These are phyloP conservation scores for Cytospora piceae DNA, from an alignment of 2,329 filamentous ascomycete genomes.

Conservation along the genomic window DNA sequence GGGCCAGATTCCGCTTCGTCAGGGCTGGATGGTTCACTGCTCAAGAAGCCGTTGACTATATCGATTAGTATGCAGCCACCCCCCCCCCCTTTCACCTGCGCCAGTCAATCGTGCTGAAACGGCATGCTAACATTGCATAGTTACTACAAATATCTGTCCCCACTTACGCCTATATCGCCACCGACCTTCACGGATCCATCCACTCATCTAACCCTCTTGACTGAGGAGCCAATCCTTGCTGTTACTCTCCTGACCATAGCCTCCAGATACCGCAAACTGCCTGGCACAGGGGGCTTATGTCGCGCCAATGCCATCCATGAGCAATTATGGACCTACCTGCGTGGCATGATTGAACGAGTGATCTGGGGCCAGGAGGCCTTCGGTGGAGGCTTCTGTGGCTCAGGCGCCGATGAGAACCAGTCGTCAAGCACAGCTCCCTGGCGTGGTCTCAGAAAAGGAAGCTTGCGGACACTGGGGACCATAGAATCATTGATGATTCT, in stretches of 20 bases:
- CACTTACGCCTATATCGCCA: conserved; percentile 90
- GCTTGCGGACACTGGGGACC: conserved; percentile 85
- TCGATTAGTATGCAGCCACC: conserved; percentile 72
- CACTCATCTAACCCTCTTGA: conserved; percentile 78
- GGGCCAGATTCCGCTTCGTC: conserved; percentile 93
- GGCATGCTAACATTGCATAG: conserved; percentile 44
- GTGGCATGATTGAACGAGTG: conserved; percentile 92
- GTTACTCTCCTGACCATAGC: conserved; percentile 91
- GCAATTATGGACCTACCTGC: conserved; percentile 90
- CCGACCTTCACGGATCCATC: conserved; percentile 85
- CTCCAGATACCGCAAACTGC: conserved; percentile 81
- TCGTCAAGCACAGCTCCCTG: conserved; percentile 71
- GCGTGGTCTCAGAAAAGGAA: conserved; percentile 73
- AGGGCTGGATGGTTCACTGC: conserved; percentile 95
- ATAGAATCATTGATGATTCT: conserved; percentile 93
- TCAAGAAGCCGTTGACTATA: conserved; percentile 88
- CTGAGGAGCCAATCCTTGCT: conserved; percentile 89
- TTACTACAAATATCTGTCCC: conserved; percentile 90
- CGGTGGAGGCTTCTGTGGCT: conserved; percentile 82
- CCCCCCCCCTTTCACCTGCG: background rate
- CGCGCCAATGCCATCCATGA: conserved; percentile 92
- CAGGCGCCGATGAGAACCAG: conserved; percentile 64
- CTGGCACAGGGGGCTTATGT: conserved; percentile 78
- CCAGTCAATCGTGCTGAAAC: background rate
- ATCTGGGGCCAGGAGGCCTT: conserved; percentile 97